Base-by-base conservation (phyloP, 306 rosid genomes). In the Cucurbita pepo region DNA sequence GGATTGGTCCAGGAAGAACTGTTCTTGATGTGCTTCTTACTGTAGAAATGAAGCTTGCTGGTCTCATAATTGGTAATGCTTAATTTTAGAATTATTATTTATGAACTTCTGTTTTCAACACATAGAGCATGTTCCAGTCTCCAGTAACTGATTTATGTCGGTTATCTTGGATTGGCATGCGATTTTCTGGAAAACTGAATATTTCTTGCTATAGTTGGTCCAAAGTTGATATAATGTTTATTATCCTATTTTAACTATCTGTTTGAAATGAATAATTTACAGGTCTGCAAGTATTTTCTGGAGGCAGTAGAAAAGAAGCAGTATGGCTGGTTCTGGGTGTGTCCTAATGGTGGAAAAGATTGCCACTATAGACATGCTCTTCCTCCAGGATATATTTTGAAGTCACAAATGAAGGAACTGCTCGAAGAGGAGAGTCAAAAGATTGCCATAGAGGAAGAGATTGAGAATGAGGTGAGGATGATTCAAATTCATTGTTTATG, bases 321-420 rank as follows among this genome's bases (percentile, higher is more conserved):
- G 73, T 91, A 95, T 74, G 99, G 99, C 69, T 91, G 99, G 99
- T 88, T 94, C 73, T 89, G 99, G 99, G 78, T 3, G 56, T 91
- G 97, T 78, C 97, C 96, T 25, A 95, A 91, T 78, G 97, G 97
- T 78, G 92, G 85, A 72, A 88, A 87, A 82, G 93, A 85, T 45
- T 95, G 99, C 85, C 96, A 89, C 73, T 94, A 94, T 77, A 89
- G 97, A 77, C 99, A 94, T 84, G 99, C 99, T 67, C 97, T 95
- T 75, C 97, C 97, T 37, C 88, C 97, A 5, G 99, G 99, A 63
- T 95, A 91, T 82, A 8, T 91, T 76, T 86, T 95, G 54, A 95
- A 95, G 80, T 95, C 99, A 76, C 99, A 91, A 85, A 95, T 95
- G 99, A 91, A 91, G 86, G 95, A 95, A 61, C 87, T 94, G 76